These are phyloP conservation scores for Scenedesmus sp. DNA, from an alignment of 163 green algal genomes.

Conservation along the genomic window DNA sequence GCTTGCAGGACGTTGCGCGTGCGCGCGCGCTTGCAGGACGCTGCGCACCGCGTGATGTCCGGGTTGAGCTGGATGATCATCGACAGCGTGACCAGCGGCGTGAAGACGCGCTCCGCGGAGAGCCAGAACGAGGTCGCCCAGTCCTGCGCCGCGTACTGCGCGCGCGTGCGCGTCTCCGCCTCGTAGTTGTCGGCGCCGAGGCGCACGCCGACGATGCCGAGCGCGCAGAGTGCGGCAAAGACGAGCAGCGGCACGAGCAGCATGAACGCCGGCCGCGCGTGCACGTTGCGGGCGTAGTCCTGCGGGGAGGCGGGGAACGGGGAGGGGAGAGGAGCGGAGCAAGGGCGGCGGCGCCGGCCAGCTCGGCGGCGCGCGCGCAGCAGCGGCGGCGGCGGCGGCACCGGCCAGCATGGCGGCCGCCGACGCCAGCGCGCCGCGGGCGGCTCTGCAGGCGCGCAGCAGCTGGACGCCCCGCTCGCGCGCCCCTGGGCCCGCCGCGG, in stretches of 20 bases:
- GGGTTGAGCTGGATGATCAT: conserved; percentile 41
- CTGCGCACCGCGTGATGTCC: background rate
- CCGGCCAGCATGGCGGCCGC: too few relatives aligned
- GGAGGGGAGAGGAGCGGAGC: background rate
- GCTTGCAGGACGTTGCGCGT: too few relatives aligned
- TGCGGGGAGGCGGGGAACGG: background rate
- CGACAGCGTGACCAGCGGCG: conserved; percentile 41
- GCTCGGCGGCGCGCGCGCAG: too few relatives aligned
- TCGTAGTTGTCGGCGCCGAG: conserved; percentile 33
- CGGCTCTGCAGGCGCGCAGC: too few relatives aligned
- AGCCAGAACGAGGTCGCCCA: conserved; percentile 42
- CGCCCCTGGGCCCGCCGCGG: too few relatives aligned
- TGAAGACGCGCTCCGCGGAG: conserved; percentile 32
- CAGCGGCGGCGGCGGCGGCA: too few relatives aligned
- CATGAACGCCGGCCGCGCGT: conserved; percentile 23
- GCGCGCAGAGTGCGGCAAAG: conserved; percentile 5
- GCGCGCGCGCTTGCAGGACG: too few relatives aligned
- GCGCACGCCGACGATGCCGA: conserved; percentile 29
- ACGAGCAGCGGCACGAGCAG: conserved; percentile 34
- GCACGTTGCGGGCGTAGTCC: conserved; percentile 25
- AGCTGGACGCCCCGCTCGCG: too few relatives aligned
- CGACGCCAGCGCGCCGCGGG: too few relatives aligned
- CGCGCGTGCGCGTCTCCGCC: conserved; percentile 11
- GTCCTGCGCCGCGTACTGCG: conserved; percentile 15
- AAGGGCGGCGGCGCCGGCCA: background rate